phyloP scores from a whole-genome alignment of 2,329 filamentous ascomycete genomes.

The Gnomoniopsis smithogilvyi region DNA sequence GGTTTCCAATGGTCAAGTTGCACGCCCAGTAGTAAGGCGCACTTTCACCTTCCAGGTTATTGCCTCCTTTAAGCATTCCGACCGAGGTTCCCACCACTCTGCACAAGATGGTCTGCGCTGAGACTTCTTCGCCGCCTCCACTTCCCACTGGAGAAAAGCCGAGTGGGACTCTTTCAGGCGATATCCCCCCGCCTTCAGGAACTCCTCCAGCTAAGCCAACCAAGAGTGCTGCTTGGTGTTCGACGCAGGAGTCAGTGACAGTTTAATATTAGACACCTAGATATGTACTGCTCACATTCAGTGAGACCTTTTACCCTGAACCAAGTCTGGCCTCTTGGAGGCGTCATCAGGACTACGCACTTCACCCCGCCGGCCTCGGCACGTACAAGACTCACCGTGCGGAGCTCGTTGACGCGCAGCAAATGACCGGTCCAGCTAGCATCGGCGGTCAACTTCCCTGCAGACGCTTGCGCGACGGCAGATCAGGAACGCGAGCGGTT shows the following conservation, averaged over 20 bases:
- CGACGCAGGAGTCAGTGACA: too few species aligned
- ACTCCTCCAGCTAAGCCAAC: not conserved
- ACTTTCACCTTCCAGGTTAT: constrained; percentile 15
- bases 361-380: constrained; percentile 25
- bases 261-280: too few species aligned
- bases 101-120: not conserved
- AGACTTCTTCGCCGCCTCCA: not conserved
- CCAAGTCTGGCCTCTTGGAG: too few species aligned
- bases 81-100: not conserved
- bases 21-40: constrained; percentile 12
- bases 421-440: constrained; percentile 19
- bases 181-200: not conserved
- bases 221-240: not conserved
- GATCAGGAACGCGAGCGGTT: too few species aligned
- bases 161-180: too few species aligned
- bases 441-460: constrained; percentile 23
- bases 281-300: too few species aligned
- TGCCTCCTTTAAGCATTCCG: constrained; percentile 3
- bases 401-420: constrained; percentile 23
- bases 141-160: too few species aligned
- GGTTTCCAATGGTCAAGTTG: constrained; percentile 39
- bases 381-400: constrained; percentile 25
- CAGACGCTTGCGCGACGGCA: too few species aligned
- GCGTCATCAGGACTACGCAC: constrained; percentile 28
- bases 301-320: too few species aligned